These are phyloP conservation scores for Cyanophora paradoxa DNA, from an alignment of 78 protist genomes.

Conservation along the genomic window DNA sequence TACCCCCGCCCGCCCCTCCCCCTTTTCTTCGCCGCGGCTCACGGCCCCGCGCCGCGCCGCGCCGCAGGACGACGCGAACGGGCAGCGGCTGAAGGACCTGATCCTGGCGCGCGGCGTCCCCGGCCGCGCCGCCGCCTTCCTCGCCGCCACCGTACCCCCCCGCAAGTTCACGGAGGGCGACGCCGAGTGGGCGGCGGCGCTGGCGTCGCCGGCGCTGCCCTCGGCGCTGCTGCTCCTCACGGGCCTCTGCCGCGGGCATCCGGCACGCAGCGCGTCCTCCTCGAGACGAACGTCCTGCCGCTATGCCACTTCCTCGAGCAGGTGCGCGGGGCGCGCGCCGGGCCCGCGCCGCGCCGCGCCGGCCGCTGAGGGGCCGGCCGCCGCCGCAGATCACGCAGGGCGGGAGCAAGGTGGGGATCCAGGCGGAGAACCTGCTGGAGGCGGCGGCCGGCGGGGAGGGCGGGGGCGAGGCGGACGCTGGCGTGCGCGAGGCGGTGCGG, in stretches of 20 bases:
- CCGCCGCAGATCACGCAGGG: constrained; percentile 27
- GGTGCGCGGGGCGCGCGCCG: not conserved
- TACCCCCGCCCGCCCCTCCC: not conserved
- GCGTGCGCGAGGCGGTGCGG: not conserved
- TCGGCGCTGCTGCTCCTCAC: constrained; percentile 16
- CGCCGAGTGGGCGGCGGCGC: not conserved
- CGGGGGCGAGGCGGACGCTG: constrained; percentile 5
- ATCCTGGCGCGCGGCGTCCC: not conserved
- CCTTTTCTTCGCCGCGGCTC: constrained; percentile 13
- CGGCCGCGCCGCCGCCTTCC: not conserved
- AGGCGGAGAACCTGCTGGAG: constrained; percentile 2
- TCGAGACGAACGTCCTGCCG: constrained; percentile 1
- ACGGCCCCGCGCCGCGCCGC: not conserved
- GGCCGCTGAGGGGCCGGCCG: not conserved
- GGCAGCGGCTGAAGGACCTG: too few relatives aligned
- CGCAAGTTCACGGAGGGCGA: not conserved
- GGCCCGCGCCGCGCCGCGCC: not conserved
- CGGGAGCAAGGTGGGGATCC: constrained; percentile 35
- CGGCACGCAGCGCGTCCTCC: constrained; percentile 32
- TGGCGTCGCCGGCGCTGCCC: not conserved
- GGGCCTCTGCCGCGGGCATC: constrained; percentile 21
- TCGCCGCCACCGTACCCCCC: not conserved
- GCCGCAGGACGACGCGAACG: not conserved
- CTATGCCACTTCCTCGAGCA: constrained; percentile 54
- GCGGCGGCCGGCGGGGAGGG: not conserved